phyloP scores from a whole-genome alignment of 176 grass and related monocot genomes.

The Neostapfia colusana region DNA sequence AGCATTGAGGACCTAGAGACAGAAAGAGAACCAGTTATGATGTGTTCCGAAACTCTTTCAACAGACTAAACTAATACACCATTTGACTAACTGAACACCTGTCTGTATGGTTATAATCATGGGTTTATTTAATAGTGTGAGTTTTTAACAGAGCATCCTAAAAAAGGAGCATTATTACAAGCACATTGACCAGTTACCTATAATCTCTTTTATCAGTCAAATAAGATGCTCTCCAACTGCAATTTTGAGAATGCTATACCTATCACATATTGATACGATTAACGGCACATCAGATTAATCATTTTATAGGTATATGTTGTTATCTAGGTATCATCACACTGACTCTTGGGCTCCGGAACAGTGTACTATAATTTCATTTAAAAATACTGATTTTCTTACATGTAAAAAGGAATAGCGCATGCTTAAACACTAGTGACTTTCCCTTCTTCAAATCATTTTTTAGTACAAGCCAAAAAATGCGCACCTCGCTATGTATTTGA shows the following conservation, averaged over 20 bases:
- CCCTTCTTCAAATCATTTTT: constrained; percentile 13
- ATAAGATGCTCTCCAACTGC: not conserved
- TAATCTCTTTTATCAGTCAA: not conserved
- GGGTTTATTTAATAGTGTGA: not conserved
- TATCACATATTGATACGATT: not conserved
- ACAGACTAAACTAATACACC: not conserved
- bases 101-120: not conserved
- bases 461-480: constrained; percentile 3
- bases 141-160: not conserved
- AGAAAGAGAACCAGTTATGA: constrained; percentile 27
- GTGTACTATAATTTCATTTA: not conserved
- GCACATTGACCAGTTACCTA: constrained; percentile 1
- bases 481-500: constrained; percentile 94
- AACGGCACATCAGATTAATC: not conserved
- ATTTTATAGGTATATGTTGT: not conserved
- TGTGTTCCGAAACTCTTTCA: constrained; percentile 19
- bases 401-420: not conserved
- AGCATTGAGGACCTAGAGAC: constrained; percentile 78
- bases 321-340: too few species aligned
- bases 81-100: not conserved
- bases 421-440: not conserved
- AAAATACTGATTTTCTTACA: not conserved
- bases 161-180: not conserved
- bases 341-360: not conserved
- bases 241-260: not conserved